Conservation (phyloP, 495 filamentous ascomycete genomes). For the Ramalina peruviana region DNA sequence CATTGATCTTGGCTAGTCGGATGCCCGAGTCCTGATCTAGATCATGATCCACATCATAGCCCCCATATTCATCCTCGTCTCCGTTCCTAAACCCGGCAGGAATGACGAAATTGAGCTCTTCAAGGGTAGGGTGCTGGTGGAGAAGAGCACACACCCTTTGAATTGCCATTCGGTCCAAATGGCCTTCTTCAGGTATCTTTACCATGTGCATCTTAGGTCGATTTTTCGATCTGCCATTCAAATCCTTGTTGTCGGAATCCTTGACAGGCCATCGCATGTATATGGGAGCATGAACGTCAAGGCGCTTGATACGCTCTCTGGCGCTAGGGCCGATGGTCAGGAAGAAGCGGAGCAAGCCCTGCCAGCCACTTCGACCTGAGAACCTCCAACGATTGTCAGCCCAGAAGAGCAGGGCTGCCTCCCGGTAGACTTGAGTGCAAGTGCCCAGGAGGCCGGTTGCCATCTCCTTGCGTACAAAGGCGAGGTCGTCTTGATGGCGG, state of each 20-base stretch:
- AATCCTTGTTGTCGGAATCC: slow-evolving; percentile 9
- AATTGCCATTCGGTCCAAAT: slow-evolving; percentile 11
- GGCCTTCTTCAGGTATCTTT: slow-evolving; percentile 11
- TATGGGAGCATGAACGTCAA: slow-evolving; percentile 13
- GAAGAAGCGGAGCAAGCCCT: slow-evolving; percentile 14
- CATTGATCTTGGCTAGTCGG: slow-evolving; percentile 5
- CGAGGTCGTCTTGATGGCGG: slow-evolving; percentile 12
- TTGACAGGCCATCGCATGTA: slow-evolving; percentile 13
- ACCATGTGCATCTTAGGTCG: slow-evolving; percentile 15
- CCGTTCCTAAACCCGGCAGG: slow-evolving; percentile 12
- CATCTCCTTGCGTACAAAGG: slow-evolving; percentile 13
- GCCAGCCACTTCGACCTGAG: slow-evolving; percentile 13
- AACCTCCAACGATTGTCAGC: slow-evolving; percentile 11
- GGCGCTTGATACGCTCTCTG: slow-evolving; percentile 7
- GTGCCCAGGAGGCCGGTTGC: slow-evolving; percentile 12
- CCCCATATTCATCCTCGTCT: slow-evolving; percentile 12
- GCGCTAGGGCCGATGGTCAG: slow-evolving; percentile 14
- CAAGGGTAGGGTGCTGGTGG: slow-evolving; percentile 7
- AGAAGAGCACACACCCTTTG: slow-evolving; percentile 10
- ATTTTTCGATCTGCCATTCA: slow-evolving; percentile 15
- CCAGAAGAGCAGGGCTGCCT: slow-evolving; percentile 10
- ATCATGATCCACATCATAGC: slow-evolving; percentile 13
- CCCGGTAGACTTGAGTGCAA: slow-evolving; percentile 10
- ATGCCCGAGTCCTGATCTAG: slow-evolving; percentile 8
- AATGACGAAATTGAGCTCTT: slow-evolving; percentile 15